Conservation (phyloP, 106 monocot genomes). For the Hemerocallis citrina region DNA sequence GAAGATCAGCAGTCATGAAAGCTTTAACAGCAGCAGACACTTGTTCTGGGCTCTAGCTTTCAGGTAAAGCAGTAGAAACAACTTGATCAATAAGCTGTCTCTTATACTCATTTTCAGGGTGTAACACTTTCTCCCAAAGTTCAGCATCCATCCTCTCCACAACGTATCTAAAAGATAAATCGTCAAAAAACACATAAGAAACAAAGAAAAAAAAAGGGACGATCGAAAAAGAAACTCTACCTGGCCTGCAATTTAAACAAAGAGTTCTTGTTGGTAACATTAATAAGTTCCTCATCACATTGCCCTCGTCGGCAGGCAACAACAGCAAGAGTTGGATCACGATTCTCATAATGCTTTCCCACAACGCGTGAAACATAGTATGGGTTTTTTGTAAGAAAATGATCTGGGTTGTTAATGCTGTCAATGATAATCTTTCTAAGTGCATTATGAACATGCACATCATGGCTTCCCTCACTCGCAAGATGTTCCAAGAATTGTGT, state of each 20-base stretch:
- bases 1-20: conserved; percentile 98
- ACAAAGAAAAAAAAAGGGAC: too few relatives aligned
- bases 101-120: conserved; percentile 88
- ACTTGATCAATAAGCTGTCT: conserved; percentile 96
- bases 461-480: too few relatives aligned
- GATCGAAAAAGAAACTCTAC: too few relatives aligned
- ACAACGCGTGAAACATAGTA: conserved; percentile 96
- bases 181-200: too few relatives aligned
- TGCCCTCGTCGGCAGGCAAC: conserved; percentile 89
- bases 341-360: conserved; percentile 89
- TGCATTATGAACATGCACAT: conserved; percentile 96
- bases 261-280: too few relatives aligned
- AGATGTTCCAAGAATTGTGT: too few relatives aligned
- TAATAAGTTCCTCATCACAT: too few relatives aligned
- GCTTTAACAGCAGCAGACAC: conserved; percentile 95
- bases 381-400: conserved; percentile 86
- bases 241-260: too few relatives aligned
- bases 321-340: conserved; percentile 90
- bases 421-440: conserved; percentile 90
- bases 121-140: conserved; percentile 92
- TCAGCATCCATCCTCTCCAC: conserved; percentile 91
- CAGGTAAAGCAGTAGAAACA: conserved; percentile 84
- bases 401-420: conserved; percentile 91
- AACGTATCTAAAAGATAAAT: conserved; percentile 83
- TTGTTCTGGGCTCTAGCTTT: conserved; percentile 94